Percentiles rank a stretch among this genome's conserved stretches.
Evolutionary conservation across 2,329 filamentous ascomycete species (phyloP).

Genomic region (Fusarium tanahbumbuense): DNA sequence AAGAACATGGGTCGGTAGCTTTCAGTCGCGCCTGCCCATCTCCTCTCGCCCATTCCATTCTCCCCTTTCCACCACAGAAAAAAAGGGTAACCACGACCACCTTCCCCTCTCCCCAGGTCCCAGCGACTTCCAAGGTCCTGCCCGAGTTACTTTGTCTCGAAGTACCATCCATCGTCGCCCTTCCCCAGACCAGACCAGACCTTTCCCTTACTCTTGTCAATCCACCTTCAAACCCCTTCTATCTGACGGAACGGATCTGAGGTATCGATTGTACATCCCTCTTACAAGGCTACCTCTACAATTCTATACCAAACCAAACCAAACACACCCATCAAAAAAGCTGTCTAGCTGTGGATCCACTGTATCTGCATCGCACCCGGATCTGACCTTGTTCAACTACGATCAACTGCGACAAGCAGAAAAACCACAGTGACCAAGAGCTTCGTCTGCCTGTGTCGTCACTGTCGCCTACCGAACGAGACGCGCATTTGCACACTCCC

Average conservation of each 20-base stretch:
- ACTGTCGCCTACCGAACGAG: conserved; percentile 28
- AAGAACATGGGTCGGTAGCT: conserved; percentile 37
- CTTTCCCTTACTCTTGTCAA: conserved; percentile 30
- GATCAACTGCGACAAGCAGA: conserved; percentile 24
- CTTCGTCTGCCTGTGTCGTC: conserved; percentile 37
- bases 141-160: conserved; percentile 56
- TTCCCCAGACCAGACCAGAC: conserved; percentile 36
- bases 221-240: conserved; percentile 34
- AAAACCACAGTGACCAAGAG: conserved; percentile 10
- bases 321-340: conserved; percentile 23
- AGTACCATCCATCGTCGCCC: conserved; percentile 52
- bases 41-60: conserved; percentile 46
- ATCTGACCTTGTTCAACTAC: conserved; percentile 16
- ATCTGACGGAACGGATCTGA: conserved; percentile 32
- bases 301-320: not conserved
- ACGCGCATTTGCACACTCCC: conserved; percentile 37
- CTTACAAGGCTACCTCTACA: conserved; percentile 26
- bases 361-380: conserved; percentile 7
- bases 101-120: conserved; percentile 47
- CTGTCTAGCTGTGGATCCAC: conserved; percentile 42
- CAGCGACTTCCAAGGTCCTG: conserved; percentile 48
- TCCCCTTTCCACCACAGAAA: conserved; percentile 50
- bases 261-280: conserved; percentile 39
- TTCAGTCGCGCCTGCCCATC: conserved; percentile 47
- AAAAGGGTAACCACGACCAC: conserved; percentile 51